Evolutionary conservation across 208 protist genomes (phyloP).

Genomic region (Leishmania amazonensis): DNA sequence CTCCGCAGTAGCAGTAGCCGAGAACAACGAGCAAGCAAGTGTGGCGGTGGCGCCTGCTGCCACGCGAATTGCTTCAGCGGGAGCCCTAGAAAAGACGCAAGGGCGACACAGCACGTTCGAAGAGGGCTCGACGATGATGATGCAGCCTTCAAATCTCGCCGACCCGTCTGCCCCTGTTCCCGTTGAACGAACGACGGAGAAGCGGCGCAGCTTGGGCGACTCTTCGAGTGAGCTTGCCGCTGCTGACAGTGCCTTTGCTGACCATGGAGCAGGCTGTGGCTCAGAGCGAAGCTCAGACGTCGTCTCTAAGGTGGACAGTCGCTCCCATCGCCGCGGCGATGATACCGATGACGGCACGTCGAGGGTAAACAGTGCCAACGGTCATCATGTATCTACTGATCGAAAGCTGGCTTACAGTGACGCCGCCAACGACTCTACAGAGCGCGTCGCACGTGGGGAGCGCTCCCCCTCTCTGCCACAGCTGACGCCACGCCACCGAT

Average conservation of each 20-base stretch:
- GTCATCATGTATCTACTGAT: neutral
- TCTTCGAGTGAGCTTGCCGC: neutral
- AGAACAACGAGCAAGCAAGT: neutral
- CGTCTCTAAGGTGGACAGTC: neutral
- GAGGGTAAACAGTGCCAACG: neutral
- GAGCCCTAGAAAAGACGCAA: neutral
- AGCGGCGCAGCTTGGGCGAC: neutral
- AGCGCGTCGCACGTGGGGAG: neutral
- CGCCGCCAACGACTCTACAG: neutral
- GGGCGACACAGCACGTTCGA: neutral
- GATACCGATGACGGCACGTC: neutral
- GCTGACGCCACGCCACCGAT: neutral
- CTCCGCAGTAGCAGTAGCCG: constrained; percentile 1
- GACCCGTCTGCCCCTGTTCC: neutral
- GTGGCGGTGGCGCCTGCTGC: neutral
- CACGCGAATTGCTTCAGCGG: neutral
- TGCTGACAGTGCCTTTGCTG: neutral
- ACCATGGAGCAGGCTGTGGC: neutral
- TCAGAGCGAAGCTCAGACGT: no score
- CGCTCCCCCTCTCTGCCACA: neutral
- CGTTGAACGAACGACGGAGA: neutral
- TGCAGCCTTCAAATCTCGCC: neutral
- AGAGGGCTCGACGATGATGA: neutral
- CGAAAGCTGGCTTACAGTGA: neutral
- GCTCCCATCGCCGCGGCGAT: neutral